These are phyloP conservation scores for Yamadazyma trypodendri DNA, from an alignment of 1,139 yeast species.

Conservation along the genomic window DNA sequence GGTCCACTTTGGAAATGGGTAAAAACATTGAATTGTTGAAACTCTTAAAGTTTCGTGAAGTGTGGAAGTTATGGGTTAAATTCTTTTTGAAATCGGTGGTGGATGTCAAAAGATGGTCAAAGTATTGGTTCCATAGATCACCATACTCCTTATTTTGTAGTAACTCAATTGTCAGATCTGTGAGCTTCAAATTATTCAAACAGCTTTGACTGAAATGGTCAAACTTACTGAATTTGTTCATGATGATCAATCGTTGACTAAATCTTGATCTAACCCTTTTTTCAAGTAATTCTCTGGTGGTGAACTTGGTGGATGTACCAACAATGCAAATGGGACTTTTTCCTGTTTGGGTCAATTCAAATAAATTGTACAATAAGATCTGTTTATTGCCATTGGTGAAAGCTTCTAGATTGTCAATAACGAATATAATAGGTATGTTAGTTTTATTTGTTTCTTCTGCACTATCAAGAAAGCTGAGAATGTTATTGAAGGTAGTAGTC, in stretches of 20 bases:
- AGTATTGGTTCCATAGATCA: slow-evolving; percentile 49
- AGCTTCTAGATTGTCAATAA: slow-evolving; percentile 82
- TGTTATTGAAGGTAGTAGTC: slow-evolving; percentile 40
- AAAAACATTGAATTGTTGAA: slow-evolving; percentile 51
- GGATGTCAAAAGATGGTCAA: slow-evolving; percentile 26
- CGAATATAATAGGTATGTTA: slow-evolving; percentile 62
- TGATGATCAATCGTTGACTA: slow-evolving; percentile 69
- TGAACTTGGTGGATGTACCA: slow-evolving; percentile 75
- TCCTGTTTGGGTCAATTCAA: slow-evolving; percentile 79
- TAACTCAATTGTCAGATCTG: slow-evolving; percentile 13
- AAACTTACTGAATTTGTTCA: slow-evolving; percentile 49
- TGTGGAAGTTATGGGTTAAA: slow-evolving; percentile 50
- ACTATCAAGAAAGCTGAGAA: slow-evolving; percentile 30
- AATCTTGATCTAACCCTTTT: slow-evolving; percentile 90
- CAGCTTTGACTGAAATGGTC: slow-evolving; percentile 45
- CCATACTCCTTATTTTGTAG: slow-evolving; percentile 27
- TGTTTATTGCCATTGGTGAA: slow-evolving; percentile 75
- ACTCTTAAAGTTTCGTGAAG: slow-evolving; percentile 57
- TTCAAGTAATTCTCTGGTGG: slow-evolving; percentile 77
- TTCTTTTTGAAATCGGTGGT: slow-evolving; percentile 16
- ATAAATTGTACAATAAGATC: slow-evolving; percentile 78
- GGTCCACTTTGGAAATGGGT: slow-evolving; percentile 40
- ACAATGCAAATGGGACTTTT: slow-evolving; percentile 77
- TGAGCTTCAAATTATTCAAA: slow-evolving; percentile 26
- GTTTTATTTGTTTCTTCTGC: slow-evolving; percentile 9